Conservation (phyloP, 805 yeast species). For the Metschnikowia colocasiae region DNA sequence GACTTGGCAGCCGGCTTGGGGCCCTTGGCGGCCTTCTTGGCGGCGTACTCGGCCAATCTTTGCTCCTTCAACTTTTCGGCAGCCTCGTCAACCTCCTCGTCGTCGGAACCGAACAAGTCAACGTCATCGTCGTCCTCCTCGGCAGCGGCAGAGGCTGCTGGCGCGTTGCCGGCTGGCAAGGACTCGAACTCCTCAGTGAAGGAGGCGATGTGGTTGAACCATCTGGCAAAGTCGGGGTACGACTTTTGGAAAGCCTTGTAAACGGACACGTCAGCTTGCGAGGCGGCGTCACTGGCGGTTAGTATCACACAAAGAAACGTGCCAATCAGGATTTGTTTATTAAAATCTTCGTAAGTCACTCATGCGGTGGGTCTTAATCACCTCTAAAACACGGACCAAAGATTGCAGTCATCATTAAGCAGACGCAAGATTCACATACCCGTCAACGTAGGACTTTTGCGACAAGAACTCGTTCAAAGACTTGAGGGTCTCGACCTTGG, state of each 20-base stretch:
- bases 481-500: slow-evolving; percentile 59
- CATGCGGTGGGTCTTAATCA: slow-evolving; percentile 94
- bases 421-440: slow-evolving; percentile 56
- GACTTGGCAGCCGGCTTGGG: slow-evolving; percentile 99
- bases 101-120: slow-evolving; percentile 91
- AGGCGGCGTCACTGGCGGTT: slow-evolving; percentile 67
- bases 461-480: slow-evolving; percentile 81
- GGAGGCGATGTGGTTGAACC: slow-evolving; percentile 98
- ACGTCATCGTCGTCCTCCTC: slow-evolving; percentile 86
- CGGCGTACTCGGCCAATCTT: slow-evolving; percentile 97
- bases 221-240: slow-evolving; percentile 94
- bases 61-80: slow-evolving; percentile 97
- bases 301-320: slow-evolving; percentile 13
- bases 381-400: slow-evolving; percentile 98
- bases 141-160: slow-evolving; percentile 53
- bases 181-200: slow-evolving; percentile 79
- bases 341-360: slow-evolving; percentile 59
- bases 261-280: slow-evolving; percentile 93
- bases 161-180: slow-evolving; percentile 74
- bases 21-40: slow-evolving; percentile 95
- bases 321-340: slow-evolving; percentile 22
- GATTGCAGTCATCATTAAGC: slow-evolving; percentile 60
- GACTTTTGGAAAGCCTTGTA: slow-evolving; percentile 90
- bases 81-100: slow-evolving; percentile 92
- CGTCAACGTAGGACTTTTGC: slow-evolving; percentile 92